These are phyloP conservation scores for Phialemonium atrogriseum DNA, from an alignment of 2,329 filamentous ascomycete species.

Conservation along the genomic window DNA sequence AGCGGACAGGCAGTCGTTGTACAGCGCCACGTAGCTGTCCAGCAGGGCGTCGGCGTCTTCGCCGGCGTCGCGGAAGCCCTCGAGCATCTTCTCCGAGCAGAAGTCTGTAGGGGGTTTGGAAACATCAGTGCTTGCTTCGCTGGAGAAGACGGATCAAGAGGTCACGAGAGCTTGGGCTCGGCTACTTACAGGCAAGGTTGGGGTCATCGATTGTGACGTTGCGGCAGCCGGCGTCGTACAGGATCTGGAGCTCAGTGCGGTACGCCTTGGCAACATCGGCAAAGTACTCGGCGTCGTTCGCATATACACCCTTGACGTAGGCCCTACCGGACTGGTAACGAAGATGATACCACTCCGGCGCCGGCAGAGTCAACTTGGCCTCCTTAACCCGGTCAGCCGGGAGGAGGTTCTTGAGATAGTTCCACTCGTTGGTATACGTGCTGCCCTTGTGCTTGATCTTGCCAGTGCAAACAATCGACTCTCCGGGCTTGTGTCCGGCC, in stretches of 20 bases:
- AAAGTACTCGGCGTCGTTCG: constrained; percentile 40
- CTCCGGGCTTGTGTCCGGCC: constrained; percentile 37
- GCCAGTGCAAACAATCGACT: constrained; percentile 35
- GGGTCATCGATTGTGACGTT: constrained; percentile 55
- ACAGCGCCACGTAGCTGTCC: constrained; percentile 62
- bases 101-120: too few relatives aligned
- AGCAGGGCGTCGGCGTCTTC: constrained; percentile 56
- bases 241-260: constrained; percentile 35
- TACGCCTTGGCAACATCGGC: constrained; percentile 42
- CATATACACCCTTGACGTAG: constrained; percentile 39
- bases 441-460: constrained; percentile 38
- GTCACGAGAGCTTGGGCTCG: neutral
- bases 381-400: constrained; percentile 54
- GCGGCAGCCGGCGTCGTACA: constrained; percentile 40
- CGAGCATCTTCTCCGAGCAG: constrained; percentile 59
- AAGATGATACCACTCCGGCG: constrained; percentile 55
- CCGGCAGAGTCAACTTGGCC: constrained; percentile 55
- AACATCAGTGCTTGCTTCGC: too few relatives aligned
- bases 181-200: constrained; percentile 38
- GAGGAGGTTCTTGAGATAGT: constrained; percentile 34
- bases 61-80: constrained; percentile 48
- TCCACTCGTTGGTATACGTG: constrained; percentile 33
- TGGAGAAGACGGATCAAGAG: too few relatives aligned
- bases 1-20: constrained; percentile 59
- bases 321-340: constrained; percentile 39